These are phyloP conservation scores for Saccharomycopsis hybrid DNA, from an alignment of 1,139 yeast genomes.

Conservation along the genomic window DNA sequence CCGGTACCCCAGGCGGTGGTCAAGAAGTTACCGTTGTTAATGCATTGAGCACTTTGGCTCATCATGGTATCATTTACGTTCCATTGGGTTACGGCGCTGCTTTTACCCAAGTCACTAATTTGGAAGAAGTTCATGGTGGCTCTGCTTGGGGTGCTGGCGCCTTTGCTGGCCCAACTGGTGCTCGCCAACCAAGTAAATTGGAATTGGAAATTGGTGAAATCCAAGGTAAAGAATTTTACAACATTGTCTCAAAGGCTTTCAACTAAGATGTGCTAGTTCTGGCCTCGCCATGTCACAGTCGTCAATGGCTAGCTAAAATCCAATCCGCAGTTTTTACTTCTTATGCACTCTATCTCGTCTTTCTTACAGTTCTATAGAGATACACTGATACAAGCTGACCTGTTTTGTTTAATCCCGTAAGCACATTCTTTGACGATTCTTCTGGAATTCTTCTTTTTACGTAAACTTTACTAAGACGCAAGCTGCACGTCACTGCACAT, in stretches of 20 bases:
- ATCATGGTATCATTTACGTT: conserved; percentile 56
- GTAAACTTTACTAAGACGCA: no score
- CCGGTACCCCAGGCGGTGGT: conserved; percentile 60
- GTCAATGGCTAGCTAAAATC: no score
- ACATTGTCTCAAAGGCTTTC: conserved; percentile 33
- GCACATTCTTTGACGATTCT: no score
- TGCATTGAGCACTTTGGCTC: conserved; percentile 45
- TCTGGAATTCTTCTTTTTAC: no score
- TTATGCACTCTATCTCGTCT: no score
- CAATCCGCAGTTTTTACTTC: no score
- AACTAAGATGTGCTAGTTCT: no score
- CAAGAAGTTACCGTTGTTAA: conserved; percentile 50
- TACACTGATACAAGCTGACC: no score
- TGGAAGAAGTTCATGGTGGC: conserved; percentile 62
- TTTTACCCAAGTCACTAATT: conserved; percentile 44
- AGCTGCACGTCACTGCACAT: no score
- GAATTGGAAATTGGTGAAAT: conserved; percentile 53
- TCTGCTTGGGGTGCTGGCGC: conserved; percentile 75
- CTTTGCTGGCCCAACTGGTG: conserved; percentile 60
- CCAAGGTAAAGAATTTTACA: conserved; percentile 63
- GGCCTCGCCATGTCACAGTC: no score
- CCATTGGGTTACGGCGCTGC: conserved; percentile 54
- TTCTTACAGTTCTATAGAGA: no score
- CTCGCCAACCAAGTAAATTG: conserved; percentile 51
- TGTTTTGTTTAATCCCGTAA: no score